A percentile compares a stretch with the other conserved stretches of the same genome.
phyloP scores from a whole-genome alignment of 2,329 filamentous ascomycete genomes.

The Nemania bipapillata region DNA sequence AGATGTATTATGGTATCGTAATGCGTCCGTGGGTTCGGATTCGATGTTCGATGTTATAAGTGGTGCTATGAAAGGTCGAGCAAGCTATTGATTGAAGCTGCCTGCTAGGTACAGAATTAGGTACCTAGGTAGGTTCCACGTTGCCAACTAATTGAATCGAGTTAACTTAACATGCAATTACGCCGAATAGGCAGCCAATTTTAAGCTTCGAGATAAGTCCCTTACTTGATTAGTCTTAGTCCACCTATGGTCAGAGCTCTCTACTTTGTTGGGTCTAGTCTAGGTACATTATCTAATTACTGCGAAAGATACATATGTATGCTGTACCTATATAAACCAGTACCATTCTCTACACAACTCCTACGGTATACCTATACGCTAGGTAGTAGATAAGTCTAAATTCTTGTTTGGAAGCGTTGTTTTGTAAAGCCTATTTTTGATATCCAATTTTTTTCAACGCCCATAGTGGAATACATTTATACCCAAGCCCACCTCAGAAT shows the following conservation, averaged over 20 bases:
- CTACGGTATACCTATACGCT: no score
- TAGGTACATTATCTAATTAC: no score
- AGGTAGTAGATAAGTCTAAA: not conserved
- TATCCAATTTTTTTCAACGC: not conserved
- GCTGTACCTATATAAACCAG: no score
- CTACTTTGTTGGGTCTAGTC: no score
- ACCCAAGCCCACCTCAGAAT: not conserved
- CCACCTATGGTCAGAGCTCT: constrained; percentile 36
- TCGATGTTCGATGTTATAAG: constrained; percentile 5
- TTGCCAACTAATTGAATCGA: constrained; percentile 32
- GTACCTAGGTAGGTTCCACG: constrained; percentile 28
- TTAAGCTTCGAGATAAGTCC: not conserved
- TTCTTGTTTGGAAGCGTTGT: not conserved
- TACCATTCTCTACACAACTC: no score
- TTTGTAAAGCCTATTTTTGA: not conserved
- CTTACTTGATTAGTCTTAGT: not conserved
- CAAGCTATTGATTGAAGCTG: constrained; percentile 29
- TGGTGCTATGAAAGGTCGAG: constrained; percentile 13
- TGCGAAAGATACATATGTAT: no score
- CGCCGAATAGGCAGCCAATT: constrained; percentile 12
- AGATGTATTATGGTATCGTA: not conserved
- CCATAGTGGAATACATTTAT: not conserved
- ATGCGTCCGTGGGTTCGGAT: constrained; percentile 7
- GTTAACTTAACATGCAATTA: constrained; percentile 26
- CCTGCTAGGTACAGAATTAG: constrained; percentile 8